Conservation (phyloP, 1,284 basidiomycete species). For the Boletus sp. region DNA sequence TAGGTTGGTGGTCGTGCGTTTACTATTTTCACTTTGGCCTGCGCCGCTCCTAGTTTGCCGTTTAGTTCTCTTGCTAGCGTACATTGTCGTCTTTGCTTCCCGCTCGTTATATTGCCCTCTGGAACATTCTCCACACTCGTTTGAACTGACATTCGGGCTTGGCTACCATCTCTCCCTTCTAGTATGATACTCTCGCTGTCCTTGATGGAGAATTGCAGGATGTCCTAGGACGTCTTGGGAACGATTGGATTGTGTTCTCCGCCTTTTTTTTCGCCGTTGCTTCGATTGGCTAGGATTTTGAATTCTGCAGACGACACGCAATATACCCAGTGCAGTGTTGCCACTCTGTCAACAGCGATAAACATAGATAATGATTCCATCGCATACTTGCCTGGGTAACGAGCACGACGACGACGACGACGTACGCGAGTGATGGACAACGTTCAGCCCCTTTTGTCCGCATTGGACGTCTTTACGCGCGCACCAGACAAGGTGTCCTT, state of each 20-base stretch:
- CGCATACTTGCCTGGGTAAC: background rate
- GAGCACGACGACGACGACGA: constrained; percentile 17
- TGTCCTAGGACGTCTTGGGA: constrained; percentile 32
- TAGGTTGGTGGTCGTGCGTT: constrained; percentile 28
- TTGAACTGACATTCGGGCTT: constrained; percentile 59
- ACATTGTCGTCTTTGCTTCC: constrained; percentile 35
- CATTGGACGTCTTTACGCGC: constrained; percentile 69
- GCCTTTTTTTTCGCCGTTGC: constrained; percentile 16
- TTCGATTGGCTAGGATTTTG: constrained; percentile 29
- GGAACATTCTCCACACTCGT: constrained; percentile 52
- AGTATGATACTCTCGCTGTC: constrained; percentile 44
- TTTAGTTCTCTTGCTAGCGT: constrained; percentile 35
- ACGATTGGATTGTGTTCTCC: constrained; percentile 26
- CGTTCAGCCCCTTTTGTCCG: constrained; percentile 67
- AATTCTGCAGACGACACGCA: constrained; percentile 27
- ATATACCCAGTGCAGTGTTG: constrained; percentile 37
- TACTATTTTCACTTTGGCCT: constrained; percentile 34
- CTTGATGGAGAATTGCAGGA: constrained; percentile 34
- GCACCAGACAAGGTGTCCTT: constrained; percentile 82
- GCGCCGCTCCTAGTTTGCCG: constrained; percentile 36
- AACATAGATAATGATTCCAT: constrained; percentile 26
- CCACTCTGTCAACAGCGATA: constrained; percentile 36
- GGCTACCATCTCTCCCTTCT: constrained; percentile 46
- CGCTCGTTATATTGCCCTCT: constrained; percentile 33
- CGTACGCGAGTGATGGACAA: constrained; percentile 47